Evolutionary conservation across 2,329 filamentous ascomycete genomes (phyloP), one percentile per base, ranked within the genome.

Genomic region (Colletotrichum gigasporum): DNA sequence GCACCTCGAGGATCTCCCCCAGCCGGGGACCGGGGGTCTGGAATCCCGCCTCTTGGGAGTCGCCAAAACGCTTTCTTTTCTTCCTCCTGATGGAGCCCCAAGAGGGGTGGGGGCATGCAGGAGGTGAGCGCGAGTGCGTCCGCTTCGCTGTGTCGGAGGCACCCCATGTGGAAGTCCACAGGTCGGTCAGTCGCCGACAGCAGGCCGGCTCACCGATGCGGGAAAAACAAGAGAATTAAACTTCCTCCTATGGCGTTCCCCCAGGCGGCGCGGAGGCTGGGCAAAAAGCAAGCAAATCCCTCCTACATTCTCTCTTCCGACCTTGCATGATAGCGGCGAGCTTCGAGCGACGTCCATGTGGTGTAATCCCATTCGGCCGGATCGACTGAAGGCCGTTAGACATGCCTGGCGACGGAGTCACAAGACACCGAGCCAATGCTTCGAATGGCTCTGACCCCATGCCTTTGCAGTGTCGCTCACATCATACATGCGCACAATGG

Each of bases 351-450:
- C 47, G 32, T 62, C 45, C 65, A 67, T 67, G 55, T 67, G 65
- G 37, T 61, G 50, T 61, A 35, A 32, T 57, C 55, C 55, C 30
- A 67, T 67, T 67, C 65, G 65, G 65, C 56, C 51, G 62, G 62
- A 53, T 56, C 56, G 28, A 26, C n/a, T 50, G 16, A 14, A 55
- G 18, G 44, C 52, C 32, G 24, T 51, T 48, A 34, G 30, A 34
- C 56, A 61, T 63, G 55, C 24, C 39, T 48, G 34, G 34, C 28
- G 26, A 30, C 35, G 26, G 42, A n/a, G 41, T 61, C 56, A 54
- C 48, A 54, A 52, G 41, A 61, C 34, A 37, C 30, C 28, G 34
- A 60, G 34, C 41, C 41, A 42, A 48, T 61, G 41, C 48, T 47
- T 60, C 24, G 54, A 35, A 34, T 42, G 20, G 39, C 24, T 63